Conservation (phyloP, 2,329 filamentous ascomycete species). For the Sporothrix protearum region DNA sequence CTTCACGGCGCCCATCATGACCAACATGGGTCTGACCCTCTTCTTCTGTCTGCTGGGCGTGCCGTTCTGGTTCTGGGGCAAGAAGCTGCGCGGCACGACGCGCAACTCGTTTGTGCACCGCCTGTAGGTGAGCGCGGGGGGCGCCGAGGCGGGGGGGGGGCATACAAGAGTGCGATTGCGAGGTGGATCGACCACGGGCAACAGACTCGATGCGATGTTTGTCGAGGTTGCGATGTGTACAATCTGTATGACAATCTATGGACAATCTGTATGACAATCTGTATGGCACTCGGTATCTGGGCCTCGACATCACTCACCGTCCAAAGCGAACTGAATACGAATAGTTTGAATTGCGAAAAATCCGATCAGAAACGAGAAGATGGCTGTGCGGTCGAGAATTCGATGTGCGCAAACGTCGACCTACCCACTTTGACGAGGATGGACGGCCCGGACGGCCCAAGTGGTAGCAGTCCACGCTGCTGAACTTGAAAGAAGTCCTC, state of each 20-base stretch:
- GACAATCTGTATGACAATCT: too few species aligned
- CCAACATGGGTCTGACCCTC: conserved; percentile 32
- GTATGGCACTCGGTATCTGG: neutral
- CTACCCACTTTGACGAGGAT: too few species aligned
- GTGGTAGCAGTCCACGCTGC: too few species aligned
- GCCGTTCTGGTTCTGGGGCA: conserved; percentile 33
- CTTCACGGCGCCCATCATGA: conserved; percentile 31
- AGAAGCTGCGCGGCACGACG: conserved; percentile 38
- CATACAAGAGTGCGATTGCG: neutral
- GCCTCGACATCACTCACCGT: neutral
- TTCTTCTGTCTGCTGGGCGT: conserved; percentile 29
- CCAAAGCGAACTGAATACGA: neutral
- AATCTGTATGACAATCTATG: too few species aligned
- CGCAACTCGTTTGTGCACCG: conserved; percentile 29
- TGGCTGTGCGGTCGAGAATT: neutral
- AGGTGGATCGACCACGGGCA: neutral
- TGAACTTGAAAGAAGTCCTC: too few species aligned
- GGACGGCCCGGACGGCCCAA: too few species aligned
- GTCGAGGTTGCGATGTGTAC: neutral
- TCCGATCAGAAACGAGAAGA: neutral
- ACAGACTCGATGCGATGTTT: neutral
- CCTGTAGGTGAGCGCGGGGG: neutral
- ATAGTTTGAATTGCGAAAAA: neutral
- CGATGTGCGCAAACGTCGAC: too few species aligned
- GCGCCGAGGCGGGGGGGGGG: too few species aligned